phyloP scores from a whole-genome alignment of 495 filamentous ascomycete species.

The Neurospora sp. region DNA sequence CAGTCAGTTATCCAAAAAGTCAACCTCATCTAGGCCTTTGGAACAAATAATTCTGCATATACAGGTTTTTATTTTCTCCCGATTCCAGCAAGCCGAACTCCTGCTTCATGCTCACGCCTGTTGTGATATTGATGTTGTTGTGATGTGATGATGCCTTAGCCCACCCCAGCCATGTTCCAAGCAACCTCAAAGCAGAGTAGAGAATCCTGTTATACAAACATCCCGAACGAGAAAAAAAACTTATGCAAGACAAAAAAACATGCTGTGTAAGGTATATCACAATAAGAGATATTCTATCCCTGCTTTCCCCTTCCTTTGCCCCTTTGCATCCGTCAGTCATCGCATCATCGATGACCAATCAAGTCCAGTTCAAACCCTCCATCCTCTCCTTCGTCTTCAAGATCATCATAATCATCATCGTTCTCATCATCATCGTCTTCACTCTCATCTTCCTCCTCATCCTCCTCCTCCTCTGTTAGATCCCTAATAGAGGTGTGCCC shows the following conservation, averaged over 20 bases:
- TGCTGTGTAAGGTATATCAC: background rate
- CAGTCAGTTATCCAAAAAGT: too few relatives aligned
- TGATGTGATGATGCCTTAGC: too few relatives aligned
- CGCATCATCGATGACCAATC: slow-evolving; percentile 54
- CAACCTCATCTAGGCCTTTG: too few relatives aligned
- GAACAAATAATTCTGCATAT: too few relatives aligned
- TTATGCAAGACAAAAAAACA: background rate
- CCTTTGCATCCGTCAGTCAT: too few relatives aligned
- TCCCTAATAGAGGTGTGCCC: slow-evolving; percentile 37
- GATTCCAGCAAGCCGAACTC: too few relatives aligned
- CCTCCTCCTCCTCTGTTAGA: background rate
- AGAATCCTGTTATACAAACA: background rate
- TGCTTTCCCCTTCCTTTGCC: background rate
- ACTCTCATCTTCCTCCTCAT: slow-evolving; percentile 23
- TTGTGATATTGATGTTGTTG: too few relatives aligned
- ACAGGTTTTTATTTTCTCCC: too few relatives aligned
- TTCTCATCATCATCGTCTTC: slow-evolving; percentile 42
- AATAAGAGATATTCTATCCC: background rate
- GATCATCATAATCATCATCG: slow-evolving; percentile 28
- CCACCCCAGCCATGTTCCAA: too few relatives aligned
- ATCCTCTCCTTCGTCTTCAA: slow-evolving; percentile 23
- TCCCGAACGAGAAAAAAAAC: background rate
- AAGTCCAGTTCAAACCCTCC: slow-evolving; percentile 54
- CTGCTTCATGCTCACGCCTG: too few relatives aligned
- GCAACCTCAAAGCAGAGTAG: too few relatives aligned